phyloP scores from a whole-genome alignment of 108 stramenopile genomes.

The Cyclotella cryptica region DNA sequence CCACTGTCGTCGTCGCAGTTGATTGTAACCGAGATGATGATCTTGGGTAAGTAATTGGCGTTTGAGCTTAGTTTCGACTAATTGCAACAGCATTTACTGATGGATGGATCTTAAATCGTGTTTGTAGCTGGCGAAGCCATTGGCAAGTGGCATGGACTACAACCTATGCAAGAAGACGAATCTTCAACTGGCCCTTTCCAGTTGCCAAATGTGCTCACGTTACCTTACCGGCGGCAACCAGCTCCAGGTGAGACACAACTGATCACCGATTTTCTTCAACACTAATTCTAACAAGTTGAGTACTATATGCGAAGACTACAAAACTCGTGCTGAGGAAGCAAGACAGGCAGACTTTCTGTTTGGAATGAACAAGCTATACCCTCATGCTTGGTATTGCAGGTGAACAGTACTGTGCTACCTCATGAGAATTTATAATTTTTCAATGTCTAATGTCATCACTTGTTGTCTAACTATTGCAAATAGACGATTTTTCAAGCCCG shows the following conservation, averaged over 20 bases:
- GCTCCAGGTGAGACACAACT: constrained; percentile 49
- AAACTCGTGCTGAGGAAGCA: constrained; percentile 54
- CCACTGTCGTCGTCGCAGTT: constrained; percentile 70
- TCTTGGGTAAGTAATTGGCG: constrained; percentile 42
- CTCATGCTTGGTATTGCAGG: constrained; percentile 77
- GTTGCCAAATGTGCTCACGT: constrained; percentile 47
- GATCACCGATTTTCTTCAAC: background rate
- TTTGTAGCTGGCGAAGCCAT: constrained; percentile 76
- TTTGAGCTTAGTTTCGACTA: background rate
- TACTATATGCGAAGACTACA: constrained; percentile 45
- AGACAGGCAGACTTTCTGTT: constrained; percentile 61
- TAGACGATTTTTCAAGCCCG: constrained; percentile 75
- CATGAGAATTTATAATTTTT: background rate
- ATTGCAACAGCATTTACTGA: background rate
- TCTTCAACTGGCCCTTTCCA: constrained; percentile 10
- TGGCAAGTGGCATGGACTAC: constrained; percentile 68
- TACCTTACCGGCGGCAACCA: constrained; percentile 75
- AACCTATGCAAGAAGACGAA: constrained; percentile 25
- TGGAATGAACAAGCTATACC: constrained; percentile 67
- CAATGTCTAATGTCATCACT: background rate
- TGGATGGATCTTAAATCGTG: background rate
- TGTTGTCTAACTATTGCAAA: constrained; percentile 3
- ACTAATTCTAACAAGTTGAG: background rate
- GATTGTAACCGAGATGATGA: constrained; percentile 88
- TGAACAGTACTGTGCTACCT: background rate